A percentile compares a stretch with the other conserved stretches of the same genome.
Evolutionary conservation across 768 basidiomycete species (phyloP).

Genomic region (Termitomyces bulborhizus): DNA sequence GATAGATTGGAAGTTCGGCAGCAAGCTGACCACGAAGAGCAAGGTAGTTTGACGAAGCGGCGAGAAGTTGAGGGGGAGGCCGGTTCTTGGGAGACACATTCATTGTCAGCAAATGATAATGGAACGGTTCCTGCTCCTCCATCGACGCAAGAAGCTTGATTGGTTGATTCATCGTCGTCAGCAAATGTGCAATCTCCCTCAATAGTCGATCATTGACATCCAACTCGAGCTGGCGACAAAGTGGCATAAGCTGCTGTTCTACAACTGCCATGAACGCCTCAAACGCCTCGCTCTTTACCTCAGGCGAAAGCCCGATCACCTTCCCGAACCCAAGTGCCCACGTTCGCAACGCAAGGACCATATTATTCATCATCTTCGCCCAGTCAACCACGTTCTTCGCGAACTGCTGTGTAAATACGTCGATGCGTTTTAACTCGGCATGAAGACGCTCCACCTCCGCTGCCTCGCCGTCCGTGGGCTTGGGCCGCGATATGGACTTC

Average conservation of each 20-base stretch:
- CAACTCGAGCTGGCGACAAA: constrained; percentile 46
- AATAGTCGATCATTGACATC: constrained; percentile 50
- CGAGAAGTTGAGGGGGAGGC: constrained; percentile 59
- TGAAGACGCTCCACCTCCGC: constrained; percentile 50
- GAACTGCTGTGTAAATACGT: constrained; percentile 54
- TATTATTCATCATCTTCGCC: constrained; percentile 44
- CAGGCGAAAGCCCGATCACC: constrained; percentile 55
- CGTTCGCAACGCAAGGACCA: constrained; percentile 42
- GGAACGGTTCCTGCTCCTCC: constrained; percentile 68
- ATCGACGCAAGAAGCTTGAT: constrained; percentile 64
- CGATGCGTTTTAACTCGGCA: constrained; percentile 48
- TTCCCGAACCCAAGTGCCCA: constrained; percentile 66
- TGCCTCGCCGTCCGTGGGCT: constrained; percentile 26
- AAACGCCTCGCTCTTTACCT: constrained; percentile 53
- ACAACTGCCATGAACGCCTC: constrained; percentile 64
- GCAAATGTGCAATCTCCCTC: constrained; percentile 49
- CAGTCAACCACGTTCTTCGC: constrained; percentile 61
- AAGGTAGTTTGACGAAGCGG: constrained; percentile 71
- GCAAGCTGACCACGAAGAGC: constrained; percentile 70
- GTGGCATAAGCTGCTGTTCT: constrained; percentile 43
- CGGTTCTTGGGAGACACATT: constrained; percentile 56
- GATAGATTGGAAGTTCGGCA: constrained; percentile 62
- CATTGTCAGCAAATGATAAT: constrained; percentile 63
- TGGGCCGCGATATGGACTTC: constrained; percentile 38
- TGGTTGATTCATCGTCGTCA: constrained; percentile 56